A percentile compares a stretch with the other conserved stretches of the same genome.
phyloP scores from a whole-genome alignment of 2,329 filamentous ascomycete genomes.

The Chalaropsis thielavioides region DNA sequence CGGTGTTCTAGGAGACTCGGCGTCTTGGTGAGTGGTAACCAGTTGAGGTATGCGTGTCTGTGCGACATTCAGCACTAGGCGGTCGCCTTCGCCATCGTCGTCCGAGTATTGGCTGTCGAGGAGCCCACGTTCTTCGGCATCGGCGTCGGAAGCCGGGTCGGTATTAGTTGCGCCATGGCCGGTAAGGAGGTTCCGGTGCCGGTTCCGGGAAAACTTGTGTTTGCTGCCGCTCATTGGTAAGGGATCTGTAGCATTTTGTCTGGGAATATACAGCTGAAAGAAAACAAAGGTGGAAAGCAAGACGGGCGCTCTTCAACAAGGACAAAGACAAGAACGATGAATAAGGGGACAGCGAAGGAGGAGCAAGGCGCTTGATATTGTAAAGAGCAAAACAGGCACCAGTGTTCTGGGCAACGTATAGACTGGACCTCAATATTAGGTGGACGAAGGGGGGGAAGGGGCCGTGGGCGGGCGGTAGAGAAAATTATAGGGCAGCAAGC shows the following conservation, averaged over 20 bases:
- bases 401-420: background rate
- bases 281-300: background rate
- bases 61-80: slow-evolving; percentile 13
- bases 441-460: background rate
- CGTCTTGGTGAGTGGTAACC: slow-evolving; percentile 1
- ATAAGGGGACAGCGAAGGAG: background rate
- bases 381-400: background rate
- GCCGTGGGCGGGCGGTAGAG: background rate
- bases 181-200: slow-evolving; percentile 11
- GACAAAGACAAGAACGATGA: background rate
- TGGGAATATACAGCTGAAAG: background rate
- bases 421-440: background rate
- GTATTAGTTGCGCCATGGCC: slow-evolving; percentile 4
- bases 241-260: slow-evolving; percentile 16
- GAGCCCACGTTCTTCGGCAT: slow-evolving; percentile 21
- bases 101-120: slow-evolving; percentile 20
- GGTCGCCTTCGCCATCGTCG: slow-evolving; percentile 17
- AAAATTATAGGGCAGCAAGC: background rate
- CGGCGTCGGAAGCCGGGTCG: slow-evolving; percentile 16
- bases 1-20: slow-evolving; percentile 31
- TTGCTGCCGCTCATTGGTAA: slow-evolving; percentile 12
- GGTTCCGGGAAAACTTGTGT: slow-evolving; percentile 17
- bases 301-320: background rate
- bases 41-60: slow-evolving; percentile 13
- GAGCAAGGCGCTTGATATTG: background rate